A percentile compares a stretch with the other conserved stretches of the same genome.
Evolutionary conservation across 306 rosid genomes (phyloP).

Genomic region (Trifolium pratense): DNA sequence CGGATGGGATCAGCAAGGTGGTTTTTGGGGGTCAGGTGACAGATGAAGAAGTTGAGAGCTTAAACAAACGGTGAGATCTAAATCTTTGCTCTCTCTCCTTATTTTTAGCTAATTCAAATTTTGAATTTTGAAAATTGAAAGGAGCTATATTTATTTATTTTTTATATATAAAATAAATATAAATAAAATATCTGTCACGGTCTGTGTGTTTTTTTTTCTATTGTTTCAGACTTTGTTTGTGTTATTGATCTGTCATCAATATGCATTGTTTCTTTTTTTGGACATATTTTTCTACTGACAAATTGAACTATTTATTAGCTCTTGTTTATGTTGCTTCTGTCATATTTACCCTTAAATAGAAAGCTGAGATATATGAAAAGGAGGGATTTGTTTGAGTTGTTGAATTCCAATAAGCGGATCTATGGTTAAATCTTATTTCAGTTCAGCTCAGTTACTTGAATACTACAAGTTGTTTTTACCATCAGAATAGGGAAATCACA

Average conservation of each 20-base stretch:
- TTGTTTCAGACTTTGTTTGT: neutral
- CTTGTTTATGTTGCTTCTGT: neutral
- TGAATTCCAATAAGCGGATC: slow-evolving; percentile 38
- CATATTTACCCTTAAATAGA: neutral
- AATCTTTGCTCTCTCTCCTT: neutral
- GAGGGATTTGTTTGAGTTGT: slow-evolving; percentile 16
- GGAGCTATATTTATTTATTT: neutral
- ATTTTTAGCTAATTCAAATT: neutral
- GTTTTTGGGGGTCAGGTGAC: slow-evolving; percentile 99
- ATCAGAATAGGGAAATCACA: slow-evolving; percentile 2
- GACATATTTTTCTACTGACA: neutral
- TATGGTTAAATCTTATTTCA: slow-evolving; percentile 4
- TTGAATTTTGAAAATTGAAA: neutral
- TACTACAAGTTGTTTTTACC: neutral
- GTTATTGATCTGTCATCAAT: slow-evolving; percentile 40
- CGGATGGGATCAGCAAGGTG: slow-evolving; percentile 97
- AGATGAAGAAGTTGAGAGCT: slow-evolving; percentile 86
- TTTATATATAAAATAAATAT: no score
- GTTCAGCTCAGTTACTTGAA: neutral
- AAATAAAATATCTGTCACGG: neutral
- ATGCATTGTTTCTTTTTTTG: neutral
- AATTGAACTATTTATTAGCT: slow-evolving; percentile 10
- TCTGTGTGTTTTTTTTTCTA: neutral
- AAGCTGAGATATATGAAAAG: neutral
- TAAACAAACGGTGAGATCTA: slow-evolving; percentile 98